Percentiles rank a stretch among this genome's conserved stretches.
Evolutionary conservation across 2,329 filamentous ascomycete species (phyloP).

Genomic region (Epicoccum nigrum): DNA sequence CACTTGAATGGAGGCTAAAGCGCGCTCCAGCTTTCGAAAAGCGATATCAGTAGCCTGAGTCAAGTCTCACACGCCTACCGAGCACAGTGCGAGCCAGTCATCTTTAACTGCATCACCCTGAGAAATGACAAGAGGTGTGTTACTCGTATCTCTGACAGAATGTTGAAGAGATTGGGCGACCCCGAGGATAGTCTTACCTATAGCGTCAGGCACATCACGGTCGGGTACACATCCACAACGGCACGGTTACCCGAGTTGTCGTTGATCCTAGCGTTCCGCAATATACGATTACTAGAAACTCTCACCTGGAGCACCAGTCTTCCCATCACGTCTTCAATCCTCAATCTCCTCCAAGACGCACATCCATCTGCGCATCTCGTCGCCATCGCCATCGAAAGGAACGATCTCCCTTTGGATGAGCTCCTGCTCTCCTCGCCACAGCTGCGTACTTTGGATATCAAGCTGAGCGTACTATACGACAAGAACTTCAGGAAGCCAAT

Average conservation of each 20-base stretch:
- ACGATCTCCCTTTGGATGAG: neutral
- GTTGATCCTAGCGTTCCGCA: neutral
- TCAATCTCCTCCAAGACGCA: neutral
- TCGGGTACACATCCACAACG: neutral
- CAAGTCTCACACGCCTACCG: neutral
- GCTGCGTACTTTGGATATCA: neutral
- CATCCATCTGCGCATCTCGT: neutral
- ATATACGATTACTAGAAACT: neutral
- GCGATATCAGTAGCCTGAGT: neutral
- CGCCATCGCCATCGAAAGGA: neutral
- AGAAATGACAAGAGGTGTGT: neutral
- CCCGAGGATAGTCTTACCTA: neutral
- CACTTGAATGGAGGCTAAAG: neutral
- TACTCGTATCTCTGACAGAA: neutral
- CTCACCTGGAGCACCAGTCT: neutral
- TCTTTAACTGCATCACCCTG: neutral
- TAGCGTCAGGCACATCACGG: neutral
- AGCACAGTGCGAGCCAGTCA: neutral
- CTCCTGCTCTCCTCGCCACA: neutral
- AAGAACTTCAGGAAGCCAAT: neutral
- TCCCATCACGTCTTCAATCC: neutral
- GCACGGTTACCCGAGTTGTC: neutral
- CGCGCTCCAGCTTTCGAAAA: neutral
- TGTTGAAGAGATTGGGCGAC: neutral
- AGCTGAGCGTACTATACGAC: neutral